Percentiles rank a stretch among this genome's conserved stretches.
These are phyloP conservation scores for Emericellopsis terricola DNA, from an alignment of 495 filamentous ascomycete species.

Conservation along the genomic window DNA sequence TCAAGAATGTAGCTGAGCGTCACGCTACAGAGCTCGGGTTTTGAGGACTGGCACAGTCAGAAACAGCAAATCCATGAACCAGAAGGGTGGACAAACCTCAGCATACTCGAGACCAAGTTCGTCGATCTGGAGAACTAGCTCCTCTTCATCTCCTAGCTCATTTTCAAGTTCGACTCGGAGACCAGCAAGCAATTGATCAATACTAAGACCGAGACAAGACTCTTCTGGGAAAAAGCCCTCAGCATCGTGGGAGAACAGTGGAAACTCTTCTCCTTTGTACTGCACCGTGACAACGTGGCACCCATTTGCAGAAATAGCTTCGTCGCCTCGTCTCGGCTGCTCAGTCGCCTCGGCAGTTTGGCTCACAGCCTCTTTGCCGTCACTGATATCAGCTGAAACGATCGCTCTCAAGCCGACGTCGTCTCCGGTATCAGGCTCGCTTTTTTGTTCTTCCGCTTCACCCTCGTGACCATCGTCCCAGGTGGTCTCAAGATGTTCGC, in stretches of 20 bases:
- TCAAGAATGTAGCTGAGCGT: conserved; percentile 16
- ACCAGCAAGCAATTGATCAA: conserved; percentile 42
- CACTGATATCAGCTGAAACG: too few species aligned
- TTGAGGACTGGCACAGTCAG: conserved; percentile 7
- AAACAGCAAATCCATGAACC: not conserved
- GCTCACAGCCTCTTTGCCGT: too few species aligned
- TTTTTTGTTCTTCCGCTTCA: not conserved
- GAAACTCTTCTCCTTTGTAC: conserved; percentile 3
- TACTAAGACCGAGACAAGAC: conserved; percentile 32
- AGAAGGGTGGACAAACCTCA: conserved; percentile 35
- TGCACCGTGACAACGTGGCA: conserved; percentile 2
- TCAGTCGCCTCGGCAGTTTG: not conserved
- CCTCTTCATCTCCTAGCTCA: conserved; percentile 46
- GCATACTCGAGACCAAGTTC: conserved; percentile 49
- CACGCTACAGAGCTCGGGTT: conserved; percentile 7
- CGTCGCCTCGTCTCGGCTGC: not conserved
- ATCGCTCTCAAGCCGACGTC: too few species aligned
- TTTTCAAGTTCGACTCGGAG: conserved; percentile 49
- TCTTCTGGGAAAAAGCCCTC: conserved; percentile 46
- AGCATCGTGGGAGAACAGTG: not conserved
- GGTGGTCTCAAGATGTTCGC: conserved; percentile 14
- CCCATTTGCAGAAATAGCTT: not conserved
- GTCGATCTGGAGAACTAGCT: conserved; percentile 50
- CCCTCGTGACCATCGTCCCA: not conserved
- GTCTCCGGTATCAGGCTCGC: too few species aligned